These are phyloP conservation scores for Coelastrella sp. DNA, from an alignment of 139 green algal species.

Conservation along the genomic window DNA sequence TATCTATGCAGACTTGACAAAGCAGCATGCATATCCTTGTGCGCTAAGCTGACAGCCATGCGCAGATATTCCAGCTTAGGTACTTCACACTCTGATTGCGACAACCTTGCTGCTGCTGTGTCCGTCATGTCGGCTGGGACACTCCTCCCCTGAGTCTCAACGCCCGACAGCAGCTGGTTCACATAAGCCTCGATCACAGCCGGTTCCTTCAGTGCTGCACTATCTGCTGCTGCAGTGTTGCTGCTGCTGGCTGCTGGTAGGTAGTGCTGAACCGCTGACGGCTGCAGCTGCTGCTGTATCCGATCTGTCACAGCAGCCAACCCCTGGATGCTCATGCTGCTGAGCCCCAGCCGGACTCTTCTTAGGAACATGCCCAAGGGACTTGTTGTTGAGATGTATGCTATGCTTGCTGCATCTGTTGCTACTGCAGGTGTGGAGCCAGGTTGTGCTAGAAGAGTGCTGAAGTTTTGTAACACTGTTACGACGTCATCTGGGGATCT, in stretches of 20 bases:
- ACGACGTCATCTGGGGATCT: slow-evolving; percentile 20
- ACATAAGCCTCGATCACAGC: slow-evolving; percentile 60
- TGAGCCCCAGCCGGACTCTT: slow-evolving; percentile 24
- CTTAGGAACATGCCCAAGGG: slow-evolving; percentile 34
- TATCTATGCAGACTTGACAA: slow-evolving; percentile 42
- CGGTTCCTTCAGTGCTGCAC: slow-evolving; percentile 25
- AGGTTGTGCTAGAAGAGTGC: not conserved
- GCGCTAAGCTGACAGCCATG: not conserved
- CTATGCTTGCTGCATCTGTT: slow-evolving; percentile 18
- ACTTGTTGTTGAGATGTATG: slow-evolving; percentile 19
- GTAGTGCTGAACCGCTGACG: not conserved
- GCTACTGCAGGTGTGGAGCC: slow-evolving; percentile 5
- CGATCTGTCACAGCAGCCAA: not conserved
- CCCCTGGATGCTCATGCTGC: slow-evolving; percentile 14
- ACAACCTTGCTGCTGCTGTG: not conserved
- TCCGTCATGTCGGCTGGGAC: not conserved
- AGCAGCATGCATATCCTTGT: slow-evolving; percentile 47
- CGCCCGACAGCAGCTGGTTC: slow-evolving; percentile 51
- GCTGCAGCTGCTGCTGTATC: slow-evolving; percentile 44
- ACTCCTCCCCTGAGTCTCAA: slow-evolving; percentile 11
- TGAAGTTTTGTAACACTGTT: slow-evolving; percentile 10
- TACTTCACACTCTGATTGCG: not conserved
- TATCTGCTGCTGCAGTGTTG: not conserved
- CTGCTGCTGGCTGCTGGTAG: not conserved
- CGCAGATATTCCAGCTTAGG: slow-evolving; percentile 33